Base-by-base conservation (phyloP, 345 rosid species). In the Clarkia xantiana region DNA sequence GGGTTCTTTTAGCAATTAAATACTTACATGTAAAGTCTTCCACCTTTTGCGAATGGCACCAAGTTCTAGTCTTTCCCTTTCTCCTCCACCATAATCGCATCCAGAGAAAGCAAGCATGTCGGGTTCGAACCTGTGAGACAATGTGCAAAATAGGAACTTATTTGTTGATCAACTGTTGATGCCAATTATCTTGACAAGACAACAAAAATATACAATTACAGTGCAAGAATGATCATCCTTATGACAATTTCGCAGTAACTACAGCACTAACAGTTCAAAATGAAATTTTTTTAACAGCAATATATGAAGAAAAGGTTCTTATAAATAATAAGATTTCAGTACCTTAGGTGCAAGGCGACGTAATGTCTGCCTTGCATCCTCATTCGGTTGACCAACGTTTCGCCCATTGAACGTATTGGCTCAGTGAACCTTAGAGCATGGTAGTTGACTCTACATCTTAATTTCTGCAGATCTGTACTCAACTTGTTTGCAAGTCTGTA, bases 31-130 rank as follows among this genome's bases (percentile, higher is more conserved):
- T 71, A 87, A 73, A 57, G 87, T 87, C 64, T 93, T 93, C 99
- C 99, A 93, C 73, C 99, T 80, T 73, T 67, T 87, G 41, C 96
- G 70, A 67, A 93, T 87, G 7, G 87, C 73, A 62, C 86, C 88
- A 18, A 93, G 61, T 51, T 84, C 95, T 62, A 61, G 74, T 46
- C 65, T 80, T 72, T 93, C 99, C 71, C 69, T 73, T 41, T 87
- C 96, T 59, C 95, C 99, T 53, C 99, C 99, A 36, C 99, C 96
- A 34, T 93, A 93, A 70, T 93, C 75, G 63, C 99, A 93, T 53
- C 99, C 96, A 9, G 99, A 93, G 80, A 93, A 87, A 49, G 95
- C 99, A 51, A 93, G 88, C 99, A 93, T 93, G 60, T 87, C 99
- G 19, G 96, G 88, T 61, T 93, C 99, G 73, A 84, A 93, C 78